Percentiles rank a stretch among this genome's conserved stretches.
phyloP scores from a whole-genome alignment of 2,329 filamentous ascomycete genomes.

The Alternaria ventricosa region DNA sequence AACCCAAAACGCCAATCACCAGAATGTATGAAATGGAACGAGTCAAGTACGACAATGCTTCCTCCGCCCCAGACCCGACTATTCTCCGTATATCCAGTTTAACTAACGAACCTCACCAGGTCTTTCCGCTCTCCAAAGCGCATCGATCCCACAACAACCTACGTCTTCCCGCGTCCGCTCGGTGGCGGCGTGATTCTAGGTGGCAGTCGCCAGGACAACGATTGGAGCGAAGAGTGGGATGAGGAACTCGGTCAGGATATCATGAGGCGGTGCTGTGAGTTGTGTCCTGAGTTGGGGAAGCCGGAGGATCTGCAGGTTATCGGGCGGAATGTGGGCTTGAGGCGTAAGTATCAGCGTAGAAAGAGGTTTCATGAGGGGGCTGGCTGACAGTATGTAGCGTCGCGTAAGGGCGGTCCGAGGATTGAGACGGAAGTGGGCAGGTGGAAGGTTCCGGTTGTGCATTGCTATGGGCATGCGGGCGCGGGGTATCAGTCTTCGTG shows the following conservation, averaged over 20 bases:
- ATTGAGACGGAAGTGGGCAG: conserved; percentile 72
- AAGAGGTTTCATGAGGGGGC: neutral
- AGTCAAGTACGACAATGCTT: conserved; percentile 8
- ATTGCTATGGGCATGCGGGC: conserved; percentile 81
- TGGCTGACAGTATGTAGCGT: conserved; percentile 49
- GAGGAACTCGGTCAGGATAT: conserved; percentile 80
- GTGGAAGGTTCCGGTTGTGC: conserved; percentile 62
- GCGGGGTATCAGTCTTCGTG: conserved; percentile 70
- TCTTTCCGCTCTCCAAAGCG: conserved; percentile 52
- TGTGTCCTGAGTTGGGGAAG: conserved; percentile 72
- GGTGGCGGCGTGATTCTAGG: conserved; percentile 86
- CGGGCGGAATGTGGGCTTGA: conserved; percentile 79
- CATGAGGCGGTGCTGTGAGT: conserved; percentile 74
- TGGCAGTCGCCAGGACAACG: conserved; percentile 78
- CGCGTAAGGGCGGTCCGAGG: conserved; percentile 74
- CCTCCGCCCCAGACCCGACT: neutral
- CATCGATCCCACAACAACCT: conserved; percentile 52
- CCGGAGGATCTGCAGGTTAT: conserved; percentile 74
- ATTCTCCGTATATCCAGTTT: neutral
- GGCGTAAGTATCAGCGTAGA: conserved; percentile 55
- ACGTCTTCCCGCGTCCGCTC: conserved; percentile 54
- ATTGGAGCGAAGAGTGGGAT: conserved; percentile 81
- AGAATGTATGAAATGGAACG: conserved; percentile 46
- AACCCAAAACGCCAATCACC: conserved; percentile 47
- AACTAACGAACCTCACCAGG: conserved; percentile 10